Percentiles rank a stretch among this genome's conserved stretches.
These are phyloP conservation scores for Serendipita sp. DNA, from an alignment of 1,284 basidiomycete species.

Conservation along the genomic window DNA sequence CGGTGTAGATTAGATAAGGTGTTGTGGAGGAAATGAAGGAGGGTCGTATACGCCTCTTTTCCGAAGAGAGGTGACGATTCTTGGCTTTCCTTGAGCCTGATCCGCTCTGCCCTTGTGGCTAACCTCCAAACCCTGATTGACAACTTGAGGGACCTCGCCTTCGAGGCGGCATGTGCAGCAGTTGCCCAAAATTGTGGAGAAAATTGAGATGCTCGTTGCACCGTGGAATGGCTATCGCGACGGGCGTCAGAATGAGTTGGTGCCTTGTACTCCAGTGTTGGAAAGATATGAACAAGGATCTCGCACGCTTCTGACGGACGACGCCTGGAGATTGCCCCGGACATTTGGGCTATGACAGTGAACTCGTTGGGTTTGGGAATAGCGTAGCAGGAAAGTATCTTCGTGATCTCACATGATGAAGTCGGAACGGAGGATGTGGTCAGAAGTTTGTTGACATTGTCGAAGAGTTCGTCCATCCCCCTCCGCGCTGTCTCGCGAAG, in stretches of 20 bases:
- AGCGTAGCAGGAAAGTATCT: not conserved
- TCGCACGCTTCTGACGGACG: not conserved
- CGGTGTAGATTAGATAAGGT: not conserved
- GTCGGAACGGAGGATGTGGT: not conserved
- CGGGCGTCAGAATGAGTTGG: too few relatives aligned
- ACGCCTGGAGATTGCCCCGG: not conserved
- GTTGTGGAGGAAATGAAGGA: not conserved
- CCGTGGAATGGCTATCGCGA: not conserved
- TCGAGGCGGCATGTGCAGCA: not conserved
- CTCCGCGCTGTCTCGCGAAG: constrained; percentile 22
- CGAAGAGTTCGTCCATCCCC: not conserved
- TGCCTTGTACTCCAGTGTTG: not conserved
- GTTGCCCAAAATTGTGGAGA: constrained; percentile 6
- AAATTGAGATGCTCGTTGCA: not conserved
- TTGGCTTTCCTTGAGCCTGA: not conserved
- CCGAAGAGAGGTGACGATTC: not conserved
- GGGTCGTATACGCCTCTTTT: not conserved
- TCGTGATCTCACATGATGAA: not conserved
- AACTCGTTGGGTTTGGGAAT: constrained; percentile 3
- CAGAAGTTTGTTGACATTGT: not conserved
- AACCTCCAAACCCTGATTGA: constrained; percentile 1
- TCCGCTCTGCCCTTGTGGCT: not conserved
- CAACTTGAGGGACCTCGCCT: not conserved
- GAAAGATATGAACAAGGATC: not conserved
- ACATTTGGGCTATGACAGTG: not conserved